These are phyloP conservation scores for Collybia sp. DNA, from an alignment of 768 basidiomycete species.

Conservation along the genomic window DNA sequence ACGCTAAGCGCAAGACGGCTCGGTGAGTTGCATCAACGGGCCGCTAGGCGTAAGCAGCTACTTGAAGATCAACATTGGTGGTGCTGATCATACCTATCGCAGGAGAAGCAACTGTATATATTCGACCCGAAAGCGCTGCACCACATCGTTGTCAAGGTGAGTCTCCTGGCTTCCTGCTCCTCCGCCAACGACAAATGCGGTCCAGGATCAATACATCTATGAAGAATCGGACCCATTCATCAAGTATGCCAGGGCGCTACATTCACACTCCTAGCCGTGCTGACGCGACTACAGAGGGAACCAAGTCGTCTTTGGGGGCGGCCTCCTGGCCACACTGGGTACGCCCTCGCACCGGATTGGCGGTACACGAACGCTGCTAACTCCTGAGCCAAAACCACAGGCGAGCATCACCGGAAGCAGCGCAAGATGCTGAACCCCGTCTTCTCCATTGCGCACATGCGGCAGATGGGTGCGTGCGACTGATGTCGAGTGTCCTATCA, in stretches of 20 bases:
- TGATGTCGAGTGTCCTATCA: background rate
- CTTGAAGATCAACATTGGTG: too few species aligned
- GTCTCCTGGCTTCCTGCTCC: background rate
- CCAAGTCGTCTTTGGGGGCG: too few species aligned
- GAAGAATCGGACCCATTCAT: conserved; percentile 21
- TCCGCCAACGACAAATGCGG: too few species aligned
- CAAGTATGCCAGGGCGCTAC: conserved; percentile 12
- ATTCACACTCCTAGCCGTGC: too few species aligned
- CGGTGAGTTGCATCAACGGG: background rate
- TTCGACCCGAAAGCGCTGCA: conserved; percentile 42
- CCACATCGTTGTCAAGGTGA: conserved; percentile 40
- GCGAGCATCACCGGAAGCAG: conserved; percentile 15
- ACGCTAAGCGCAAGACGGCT: conserved; percentile 18
- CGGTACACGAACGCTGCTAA: too few species aligned
- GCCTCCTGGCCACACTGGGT: too few species aligned
- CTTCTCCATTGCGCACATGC: conserved; percentile 30
- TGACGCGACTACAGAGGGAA: too few species aligned
- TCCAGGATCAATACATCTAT: conserved; percentile 25
- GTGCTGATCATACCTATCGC: background rate
- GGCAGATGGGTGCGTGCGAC: conserved; percentile 13
- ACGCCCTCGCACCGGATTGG: too few species aligned
- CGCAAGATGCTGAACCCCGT: conserved; percentile 34
- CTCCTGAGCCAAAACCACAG: too few species aligned
- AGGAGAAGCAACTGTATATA: conserved; percentile 30
- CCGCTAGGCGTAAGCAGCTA: background rate